Percentiles rank a stretch among this genome's conserved stretches.
These are phyloP conservation scores for Macrophomina pseudophaseolina DNA, from an alignment of 2,329 filamentous ascomycete genomes.

Conservation along the genomic window DNA sequence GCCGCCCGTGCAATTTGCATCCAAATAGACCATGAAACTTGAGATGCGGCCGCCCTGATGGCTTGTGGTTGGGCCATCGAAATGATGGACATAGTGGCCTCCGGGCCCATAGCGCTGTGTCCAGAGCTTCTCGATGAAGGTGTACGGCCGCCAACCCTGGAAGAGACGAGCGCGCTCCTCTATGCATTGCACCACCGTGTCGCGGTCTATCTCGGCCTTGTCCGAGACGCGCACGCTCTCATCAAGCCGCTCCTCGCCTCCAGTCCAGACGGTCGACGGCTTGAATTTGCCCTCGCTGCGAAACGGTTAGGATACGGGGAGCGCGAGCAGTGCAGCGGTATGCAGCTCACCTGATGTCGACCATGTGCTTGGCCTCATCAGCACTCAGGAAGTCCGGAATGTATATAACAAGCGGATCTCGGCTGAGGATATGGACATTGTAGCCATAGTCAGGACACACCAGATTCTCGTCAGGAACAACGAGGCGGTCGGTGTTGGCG, in stretches of 20 bases:
- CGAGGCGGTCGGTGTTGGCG: conserved; percentile 43
- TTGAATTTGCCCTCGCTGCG: conserved; percentile 55
- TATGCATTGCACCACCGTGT: conserved; percentile 60
- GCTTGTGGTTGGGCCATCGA: conserved; percentile 46
- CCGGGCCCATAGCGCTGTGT: conserved; percentile 63
- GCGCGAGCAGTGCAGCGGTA: not conserved
- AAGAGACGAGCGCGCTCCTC: conserved; percentile 63
- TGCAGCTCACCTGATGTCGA: conserved; percentile 56
- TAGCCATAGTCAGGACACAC: conserved; percentile 46
- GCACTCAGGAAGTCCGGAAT: conserved; percentile 60
- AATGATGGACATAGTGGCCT: conserved; percentile 65
- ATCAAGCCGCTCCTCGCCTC: conserved; percentile 54
- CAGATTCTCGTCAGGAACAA: conserved; percentile 47
- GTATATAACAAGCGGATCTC: conserved; percentile 63
- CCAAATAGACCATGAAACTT: conserved; percentile 67
- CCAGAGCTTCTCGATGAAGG: conserved; percentile 66
- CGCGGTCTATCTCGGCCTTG: conserved; percentile 48
- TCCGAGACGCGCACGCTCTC: conserved; percentile 59
- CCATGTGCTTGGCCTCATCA: conserved; percentile 56
- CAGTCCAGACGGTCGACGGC: conserved; percentile 61
- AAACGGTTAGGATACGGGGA: conserved; percentile 24
- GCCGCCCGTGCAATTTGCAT: conserved; percentile 58
- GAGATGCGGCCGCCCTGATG: conserved; percentile 48
- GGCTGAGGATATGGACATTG: conserved; percentile 56
- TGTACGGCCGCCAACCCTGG: conserved; percentile 64